phyloP scores from a whole-genome alignment of 2,329 filamentous ascomycete genomes.

The Hortaea werneckii region DNA sequence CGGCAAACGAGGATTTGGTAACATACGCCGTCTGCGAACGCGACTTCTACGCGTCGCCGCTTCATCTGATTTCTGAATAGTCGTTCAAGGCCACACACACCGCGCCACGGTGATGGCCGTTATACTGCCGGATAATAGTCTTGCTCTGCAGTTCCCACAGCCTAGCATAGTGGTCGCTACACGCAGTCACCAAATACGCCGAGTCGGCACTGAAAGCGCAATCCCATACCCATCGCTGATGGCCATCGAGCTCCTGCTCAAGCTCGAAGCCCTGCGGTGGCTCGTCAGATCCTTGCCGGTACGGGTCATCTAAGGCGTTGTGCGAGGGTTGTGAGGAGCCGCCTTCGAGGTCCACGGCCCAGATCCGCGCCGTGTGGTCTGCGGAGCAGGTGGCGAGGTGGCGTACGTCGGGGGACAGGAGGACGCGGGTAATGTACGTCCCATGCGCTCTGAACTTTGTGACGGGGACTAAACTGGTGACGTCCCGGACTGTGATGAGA shows the following conservation, averaged over 20 bases:
- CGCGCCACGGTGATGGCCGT: constrained; percentile 82
- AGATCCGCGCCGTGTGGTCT: constrained; percentile 92
- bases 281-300: constrained; percentile 26
- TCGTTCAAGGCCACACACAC: constrained; percentile 92
- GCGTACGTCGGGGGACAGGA: constrained; percentile 86
- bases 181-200: constrained; percentile 86
- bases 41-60: too few relatives aligned
- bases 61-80: too few relatives aligned
- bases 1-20: too few relatives aligned
- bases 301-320: not conserved
- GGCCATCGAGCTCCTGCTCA: constrained; percentile 76
- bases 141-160: constrained; percentile 83
- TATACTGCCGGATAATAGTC: constrained; percentile 88
- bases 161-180: constrained; percentile 84
- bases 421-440: constrained; percentile 83
- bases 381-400: constrained; percentile 89
- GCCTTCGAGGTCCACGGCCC: constrained; percentile 66
- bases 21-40: too few relatives aligned
- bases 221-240: constrained; percentile 97
- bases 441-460: constrained; percentile 85
- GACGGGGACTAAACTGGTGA: constrained; percentile 74
- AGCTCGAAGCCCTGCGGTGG: constrained; percentile 56
- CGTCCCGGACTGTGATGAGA: constrained; percentile 71
- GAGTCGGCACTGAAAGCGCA: constrained; percentile 91
- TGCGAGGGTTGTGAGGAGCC: not conserved